Evolutionary conservation across 2,329 filamentous ascomycete genomes (phyloP).

Genomic region (Trichoderma atroviride): DNA sequence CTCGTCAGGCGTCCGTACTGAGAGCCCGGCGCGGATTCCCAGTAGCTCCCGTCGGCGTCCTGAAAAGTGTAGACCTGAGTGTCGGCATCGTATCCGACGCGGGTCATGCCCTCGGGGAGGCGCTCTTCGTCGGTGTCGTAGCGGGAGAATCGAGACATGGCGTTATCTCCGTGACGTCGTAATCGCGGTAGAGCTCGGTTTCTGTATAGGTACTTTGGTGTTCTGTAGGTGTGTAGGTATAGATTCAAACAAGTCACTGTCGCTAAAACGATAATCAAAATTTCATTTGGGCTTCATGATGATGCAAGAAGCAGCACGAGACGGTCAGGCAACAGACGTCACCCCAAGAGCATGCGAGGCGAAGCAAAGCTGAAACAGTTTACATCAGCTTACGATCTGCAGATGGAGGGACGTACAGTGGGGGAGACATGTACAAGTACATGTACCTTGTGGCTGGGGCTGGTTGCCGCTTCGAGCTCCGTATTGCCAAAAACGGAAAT

Average conservation of each 20-base stretch:
- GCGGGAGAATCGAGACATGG: conserved; percentile 48
- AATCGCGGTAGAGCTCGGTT: not conserved
- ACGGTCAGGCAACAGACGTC: not conserved
- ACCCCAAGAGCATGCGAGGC: not conserved
- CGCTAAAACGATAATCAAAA: not conserved
- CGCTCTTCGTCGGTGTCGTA: conserved; percentile 54
- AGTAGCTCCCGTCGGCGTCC: conserved; percentile 51
- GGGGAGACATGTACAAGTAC: not conserved
- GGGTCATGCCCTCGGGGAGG: conserved; percentile 57
- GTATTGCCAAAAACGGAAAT: not conserved
- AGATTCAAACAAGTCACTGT: not conserved
- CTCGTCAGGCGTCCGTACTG: conserved; percentile 52
- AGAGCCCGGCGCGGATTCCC: conserved; percentile 54
- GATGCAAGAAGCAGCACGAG: not conserved
- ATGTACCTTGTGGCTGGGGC: no score
- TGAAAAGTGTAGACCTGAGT: conserved; percentile 56
- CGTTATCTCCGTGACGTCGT: not conserved
- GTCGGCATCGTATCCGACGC: conserved; percentile 60
- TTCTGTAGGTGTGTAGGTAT: not conserved
- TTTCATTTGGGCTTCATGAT: not conserved
- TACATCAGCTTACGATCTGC: not conserved
- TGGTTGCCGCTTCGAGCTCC: not conserved
- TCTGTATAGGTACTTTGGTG: not conserved
- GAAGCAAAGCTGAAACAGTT: not conserved
- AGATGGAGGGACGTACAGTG: not conserved